Evolutionary conservation across 208 protist genomes (phyloP), one percentile per base, ranked within the genome.

Genomic region (Leptomonas seymouri): DNA sequence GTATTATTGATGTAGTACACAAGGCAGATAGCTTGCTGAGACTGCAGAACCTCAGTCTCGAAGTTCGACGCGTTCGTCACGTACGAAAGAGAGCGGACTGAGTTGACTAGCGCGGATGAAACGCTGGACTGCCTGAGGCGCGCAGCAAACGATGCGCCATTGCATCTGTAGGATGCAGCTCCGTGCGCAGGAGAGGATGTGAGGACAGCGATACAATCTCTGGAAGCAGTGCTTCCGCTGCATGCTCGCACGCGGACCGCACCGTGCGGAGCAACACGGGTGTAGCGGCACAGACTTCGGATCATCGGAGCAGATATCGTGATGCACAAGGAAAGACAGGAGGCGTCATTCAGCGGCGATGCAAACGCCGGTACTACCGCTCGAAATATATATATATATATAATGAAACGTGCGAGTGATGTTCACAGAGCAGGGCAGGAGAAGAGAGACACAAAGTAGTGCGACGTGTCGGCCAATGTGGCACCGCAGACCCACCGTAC

Each of bases 11-110:
- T 78, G 62, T 92, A 73, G 63, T 93, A 96, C 11, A 96, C 67
- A 14, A 96, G 71, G 64, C 91, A 96, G 57, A 96, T 90, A 12
- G 91, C 91, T 49, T 96, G 89, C 76, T 96, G 86, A 0, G 91
- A 96, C 68, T 96, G 87, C 51, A 96, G 67, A 36, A 96, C 91
- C 68, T 96, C 85, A 30, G 63, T 71, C 21, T 93, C 84, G 69
- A 96, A 96, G 45, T 76, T 93, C 14, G 84, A 60, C 11, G 91
- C 82, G 63, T 74, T 83, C 15, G 79, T 82, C n/a, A 86, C 83
- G 63, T 89, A 85, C 9, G 69, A 63, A 5, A 79, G 45, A 23
- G 18, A 23, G 1, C 80, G 75, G 0, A 49, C 18, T 18, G 58
- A 16, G 64, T 11, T 45, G 9, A 15, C 2, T 7, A 51, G 64